phyloP scores from a whole-genome alignment of 2,329 filamentous ascomycete genomes.

The Fusarium bulbicola region DNA sequence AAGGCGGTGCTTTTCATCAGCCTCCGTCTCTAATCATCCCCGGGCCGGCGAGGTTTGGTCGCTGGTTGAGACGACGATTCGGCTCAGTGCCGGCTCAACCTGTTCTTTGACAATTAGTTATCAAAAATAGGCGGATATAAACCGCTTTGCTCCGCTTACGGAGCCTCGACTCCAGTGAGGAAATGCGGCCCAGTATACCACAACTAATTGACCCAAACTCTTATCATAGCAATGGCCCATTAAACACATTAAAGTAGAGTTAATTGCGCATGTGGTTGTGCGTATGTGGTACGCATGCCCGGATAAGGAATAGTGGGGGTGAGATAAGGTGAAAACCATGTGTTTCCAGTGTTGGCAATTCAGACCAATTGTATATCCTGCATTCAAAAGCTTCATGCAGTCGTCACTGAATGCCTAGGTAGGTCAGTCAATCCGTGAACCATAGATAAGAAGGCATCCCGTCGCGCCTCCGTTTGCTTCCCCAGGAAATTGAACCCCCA shows the following conservation, averaged over 20 bases:
- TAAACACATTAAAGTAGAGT: conserved; percentile 16
- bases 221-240: conserved; percentile 14
- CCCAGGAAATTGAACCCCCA: no score
- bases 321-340: background rate
- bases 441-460: conserved; percentile 28
- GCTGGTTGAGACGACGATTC: conserved; percentile 3
- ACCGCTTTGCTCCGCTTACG: conserved; percentile 16
- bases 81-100: conserved; percentile 18
- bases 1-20: conserved; percentile 28
- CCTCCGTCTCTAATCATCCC: conserved; percentile 29
- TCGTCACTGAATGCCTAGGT: background rate
- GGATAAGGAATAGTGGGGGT: conserved; percentile 31
- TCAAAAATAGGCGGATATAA: conserved; percentile 20
- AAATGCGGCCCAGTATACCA: background rate
- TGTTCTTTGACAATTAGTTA: background rate
- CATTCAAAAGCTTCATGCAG: conserved; percentile 6
- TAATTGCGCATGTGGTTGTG: conserved; percentile 22
- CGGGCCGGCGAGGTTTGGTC: conserved; percentile 38
- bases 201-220: conserved; percentile 3
- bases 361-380: conserved; percentile 30
- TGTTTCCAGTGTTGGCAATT: background rate
- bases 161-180: conserved; percentile 4
- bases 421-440: conserved; percentile 5
- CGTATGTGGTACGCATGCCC: conserved; percentile 6
- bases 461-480: no score